A percentile compares a stretch with the other conserved stretches of the same genome.
These are phyloP conservation scores for Tuber aestivum DNA, from an alignment of 495 filamentous ascomycete species.

Conservation along the genomic window DNA sequence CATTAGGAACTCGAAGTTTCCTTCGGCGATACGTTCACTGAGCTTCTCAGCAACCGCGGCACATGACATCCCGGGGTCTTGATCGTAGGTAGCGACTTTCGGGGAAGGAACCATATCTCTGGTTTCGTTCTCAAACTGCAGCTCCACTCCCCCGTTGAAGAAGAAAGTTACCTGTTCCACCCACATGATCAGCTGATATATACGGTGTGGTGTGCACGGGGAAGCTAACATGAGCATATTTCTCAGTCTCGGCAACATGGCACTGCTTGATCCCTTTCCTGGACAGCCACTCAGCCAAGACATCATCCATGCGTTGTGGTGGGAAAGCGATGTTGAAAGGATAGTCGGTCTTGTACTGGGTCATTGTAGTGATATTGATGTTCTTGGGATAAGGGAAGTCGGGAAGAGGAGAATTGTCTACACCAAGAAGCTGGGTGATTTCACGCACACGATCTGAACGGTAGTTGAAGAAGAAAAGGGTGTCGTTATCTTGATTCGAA, in stretches of 20 bases:
- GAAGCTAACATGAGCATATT: conserved; percentile 86
- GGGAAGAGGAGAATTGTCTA: conserved; percentile 81
- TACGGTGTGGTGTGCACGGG: conserved; percentile 34
- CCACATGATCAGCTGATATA: background rate
- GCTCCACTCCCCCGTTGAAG: conserved; percentile 98
- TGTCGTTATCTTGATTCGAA: conserved; percentile 65
- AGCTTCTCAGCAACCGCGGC: conserved; percentile 80
- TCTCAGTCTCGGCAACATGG: conserved; percentile 97
- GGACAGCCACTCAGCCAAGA: conserved; percentile 88
- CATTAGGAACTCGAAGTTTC: conserved; percentile 91
- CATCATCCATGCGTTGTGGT: conserved; percentile 92
- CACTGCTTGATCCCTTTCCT: conserved; percentile 85
- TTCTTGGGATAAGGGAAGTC: conserved; percentile 93
- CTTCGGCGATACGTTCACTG: conserved; percentile 69
- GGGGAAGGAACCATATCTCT: conserved; percentile 70
- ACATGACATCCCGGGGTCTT: conserved; percentile 94
- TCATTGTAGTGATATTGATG: conserved; percentile 93
- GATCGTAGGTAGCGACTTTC: conserved; percentile 89
- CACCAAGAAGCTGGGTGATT: conserved; percentile 87
- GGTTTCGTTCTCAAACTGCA: conserved; percentile 84
- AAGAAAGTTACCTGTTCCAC: conserved; percentile 29
- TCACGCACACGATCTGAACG: conserved; percentile 96
- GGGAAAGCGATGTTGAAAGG: conserved; percentile 90
- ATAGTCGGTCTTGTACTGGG: conserved; percentile 94
- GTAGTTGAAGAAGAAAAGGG: conserved; percentile 99